These are phyloP conservation scores for Vaccinium myrtillus DNA, from an alignment of 148 eudicot genomes.

Conservation along the genomic window DNA sequence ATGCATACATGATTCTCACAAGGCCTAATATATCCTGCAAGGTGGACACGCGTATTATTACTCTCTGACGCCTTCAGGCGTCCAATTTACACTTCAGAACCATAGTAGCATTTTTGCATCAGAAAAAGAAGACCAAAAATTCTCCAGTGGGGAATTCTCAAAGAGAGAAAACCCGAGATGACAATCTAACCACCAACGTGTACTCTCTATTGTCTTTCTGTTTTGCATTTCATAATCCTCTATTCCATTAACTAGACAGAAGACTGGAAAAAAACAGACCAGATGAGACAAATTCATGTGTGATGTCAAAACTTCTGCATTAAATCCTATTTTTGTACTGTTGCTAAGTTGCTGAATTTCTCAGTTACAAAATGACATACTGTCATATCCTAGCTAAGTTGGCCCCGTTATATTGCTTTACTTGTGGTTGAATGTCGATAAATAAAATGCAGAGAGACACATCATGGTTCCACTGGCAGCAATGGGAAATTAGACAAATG, in stretches of 20 bases:
- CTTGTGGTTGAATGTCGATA: neutral
- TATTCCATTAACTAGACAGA: neutral
- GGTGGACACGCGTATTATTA: neutral
- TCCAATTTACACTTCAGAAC: too few species aligned
- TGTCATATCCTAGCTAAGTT: neutral
- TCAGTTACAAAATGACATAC: neutral
- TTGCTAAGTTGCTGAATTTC: neutral
- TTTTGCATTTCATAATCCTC: neutral
- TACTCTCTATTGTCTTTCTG: neutral
- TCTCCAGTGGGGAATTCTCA: neutral
- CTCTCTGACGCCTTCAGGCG: neutral
- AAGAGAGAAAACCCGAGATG: neutral
- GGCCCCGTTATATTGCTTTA: neutral
- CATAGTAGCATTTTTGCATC: neutral
- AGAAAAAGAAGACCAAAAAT: slow-evolving; percentile 1
- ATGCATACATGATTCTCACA: slow-evolving; percentile 64
- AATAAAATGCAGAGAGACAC: neutral
- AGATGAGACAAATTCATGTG: neutral
- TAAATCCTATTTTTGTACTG: neutral
- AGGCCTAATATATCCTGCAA: slow-evolving; percentile 69
- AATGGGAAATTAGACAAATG: neutral
- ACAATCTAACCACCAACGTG: neutral
- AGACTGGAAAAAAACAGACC: neutral
- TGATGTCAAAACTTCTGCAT: neutral
- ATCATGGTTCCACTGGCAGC: neutral